Evolutionary conservation across 768 basidiomycete species (phyloP).

Genomic region (Lentinula lateritia): DNA sequence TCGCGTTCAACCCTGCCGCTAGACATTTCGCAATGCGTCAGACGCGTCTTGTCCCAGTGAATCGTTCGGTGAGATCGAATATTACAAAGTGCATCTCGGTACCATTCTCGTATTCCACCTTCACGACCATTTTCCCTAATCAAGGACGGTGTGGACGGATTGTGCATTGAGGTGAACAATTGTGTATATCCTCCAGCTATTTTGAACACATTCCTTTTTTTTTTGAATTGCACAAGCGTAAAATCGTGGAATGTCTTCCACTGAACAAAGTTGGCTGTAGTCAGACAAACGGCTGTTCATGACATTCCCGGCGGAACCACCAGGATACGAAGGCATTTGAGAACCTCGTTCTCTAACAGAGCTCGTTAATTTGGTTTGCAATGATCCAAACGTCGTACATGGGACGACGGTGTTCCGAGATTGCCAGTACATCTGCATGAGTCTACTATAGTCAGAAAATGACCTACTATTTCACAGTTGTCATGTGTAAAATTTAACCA

Average conservation of each 20-base stretch:
- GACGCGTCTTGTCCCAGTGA: background rate
- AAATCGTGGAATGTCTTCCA: background rate
- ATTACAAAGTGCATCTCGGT: background rate
- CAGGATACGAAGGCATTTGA: slow-evolving; percentile 6
- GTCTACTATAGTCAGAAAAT: no score
- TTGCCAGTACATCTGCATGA: slow-evolving; percentile 7
- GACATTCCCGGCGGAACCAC: slow-evolving; percentile 4
- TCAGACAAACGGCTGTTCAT: background rate
- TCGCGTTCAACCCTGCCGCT: background rate
- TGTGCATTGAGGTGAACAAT: slow-evolving; percentile 7
- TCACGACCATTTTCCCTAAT: slow-evolving; percentile 6
- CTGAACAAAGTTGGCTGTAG: slow-evolving; percentile 3
- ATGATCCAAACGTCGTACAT: slow-evolving; percentile 2
- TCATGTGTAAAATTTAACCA: no score
- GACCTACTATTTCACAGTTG: no score
- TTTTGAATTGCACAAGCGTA: background rate
- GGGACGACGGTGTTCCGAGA: slow-evolving; percentile 7
- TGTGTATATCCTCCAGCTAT: slow-evolving; percentile 2
- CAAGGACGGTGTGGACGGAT: slow-evolving; percentile 5
- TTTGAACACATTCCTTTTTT: background rate
- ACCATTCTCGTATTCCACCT: background rate
- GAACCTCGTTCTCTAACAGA: slow-evolving; percentile 7
- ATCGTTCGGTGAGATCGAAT: background rate
- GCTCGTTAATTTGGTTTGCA: slow-evolving; percentile 5
- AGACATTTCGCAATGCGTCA: no score